Percentiles rank a stretch among this genome's conserved stretches.
Evolutionary conservation across 768 basidiomycete species (phyloP).

Genomic region (Termitomyces sp.): DNA sequence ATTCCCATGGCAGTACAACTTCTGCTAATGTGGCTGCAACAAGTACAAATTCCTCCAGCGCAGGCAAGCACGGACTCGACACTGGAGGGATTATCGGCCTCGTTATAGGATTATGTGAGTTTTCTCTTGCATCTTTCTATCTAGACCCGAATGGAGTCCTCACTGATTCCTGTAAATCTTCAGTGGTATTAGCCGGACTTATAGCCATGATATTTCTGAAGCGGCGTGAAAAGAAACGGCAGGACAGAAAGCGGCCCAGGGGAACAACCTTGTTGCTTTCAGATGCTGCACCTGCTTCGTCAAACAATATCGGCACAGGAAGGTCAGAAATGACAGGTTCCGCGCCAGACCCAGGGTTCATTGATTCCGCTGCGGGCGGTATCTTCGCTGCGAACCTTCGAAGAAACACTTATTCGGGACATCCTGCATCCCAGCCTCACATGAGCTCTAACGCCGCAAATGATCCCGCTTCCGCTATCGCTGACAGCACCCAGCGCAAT

Average conservation of each 20-base stretch:
- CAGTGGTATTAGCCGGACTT: background rate
- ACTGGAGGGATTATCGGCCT: background rate
- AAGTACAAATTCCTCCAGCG: background rate
- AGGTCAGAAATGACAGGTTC: background rate
- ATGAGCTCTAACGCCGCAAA: background rate
- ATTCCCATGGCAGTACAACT: background rate
- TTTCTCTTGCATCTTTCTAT: background rate
- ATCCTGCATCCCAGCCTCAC: slow-evolving; percentile 5
- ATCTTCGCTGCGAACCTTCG: background rate
- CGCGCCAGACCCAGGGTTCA: background rate
- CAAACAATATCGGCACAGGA: background rate
- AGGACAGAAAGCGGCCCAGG: background rate
- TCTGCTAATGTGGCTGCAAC: background rate
- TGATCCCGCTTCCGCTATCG: background rate
- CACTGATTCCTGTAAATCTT: background rate
- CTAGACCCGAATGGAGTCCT: background rate
- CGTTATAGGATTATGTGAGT: background rate
- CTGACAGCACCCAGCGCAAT: background rate
- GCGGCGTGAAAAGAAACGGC: background rate
- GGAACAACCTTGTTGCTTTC: background rate
- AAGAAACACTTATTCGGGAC: background rate
- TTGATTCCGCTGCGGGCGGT: background rate
- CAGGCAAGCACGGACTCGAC: background rate
- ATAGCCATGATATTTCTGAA: background rate
- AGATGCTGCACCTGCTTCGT: background rate